Percentiles rank a stretch among this genome's conserved stretches.
Evolutionary conservation across 805 yeast genomes (phyloP).

Genomic region (Scheffersomyces spartinae): DNA sequence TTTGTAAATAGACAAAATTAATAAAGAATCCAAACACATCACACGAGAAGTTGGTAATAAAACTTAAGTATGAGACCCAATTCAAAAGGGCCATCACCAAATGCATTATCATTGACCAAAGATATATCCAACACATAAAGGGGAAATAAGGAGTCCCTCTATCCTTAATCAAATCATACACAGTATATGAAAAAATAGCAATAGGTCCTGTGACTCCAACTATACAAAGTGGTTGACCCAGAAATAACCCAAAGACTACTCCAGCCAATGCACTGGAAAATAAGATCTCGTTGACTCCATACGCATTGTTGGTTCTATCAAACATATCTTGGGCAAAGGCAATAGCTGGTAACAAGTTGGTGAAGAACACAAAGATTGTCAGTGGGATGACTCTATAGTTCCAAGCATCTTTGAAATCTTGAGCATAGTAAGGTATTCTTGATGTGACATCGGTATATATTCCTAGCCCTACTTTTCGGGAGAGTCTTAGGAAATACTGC

Average conservation of each 20-base stretch:
- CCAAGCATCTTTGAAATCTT: slow-evolving; percentile 77
- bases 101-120: slow-evolving; percentile 86
- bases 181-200: slow-evolving; percentile 83
- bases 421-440: slow-evolving; percentile 53
- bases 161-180: slow-evolving; percentile 57
- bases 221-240: slow-evolving; percentile 88
- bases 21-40: slow-evolving; percentile 91
- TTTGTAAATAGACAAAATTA: slow-evolving; percentile 76
- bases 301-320: slow-evolving; percentile 75
- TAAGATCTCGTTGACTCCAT: slow-evolving; percentile 86
- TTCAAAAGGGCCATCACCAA: slow-evolving; percentile 59
- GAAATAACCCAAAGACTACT: slow-evolving; percentile 69
- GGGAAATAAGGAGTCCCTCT: slow-evolving; percentile 56
- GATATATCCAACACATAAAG: slow-evolving; percentile 91
- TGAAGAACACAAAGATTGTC: slow-evolving; percentile 73
- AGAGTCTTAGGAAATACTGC: too few species aligned
- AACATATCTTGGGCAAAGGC: slow-evolving; percentile 98
- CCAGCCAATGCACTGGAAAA: slow-evolving; percentile 84
- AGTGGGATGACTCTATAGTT: slow-evolving; percentile 85
- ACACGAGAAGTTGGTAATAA: slow-evolving; percentile 74
- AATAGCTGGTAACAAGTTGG: slow-evolving; percentile 83
- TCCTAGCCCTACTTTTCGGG: slow-evolving; percentile 44
- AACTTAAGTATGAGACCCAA: slow-evolving; percentile 51
- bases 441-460: slow-evolving; percentile 38
- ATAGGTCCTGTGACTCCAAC: slow-evolving; percentile 98